Evolutionary conservation across 371 early-diverging fungal genomes (phyloP), one percentile per base, ranked within the genome.

Genomic region (Smittium mucronatum): DNA sequence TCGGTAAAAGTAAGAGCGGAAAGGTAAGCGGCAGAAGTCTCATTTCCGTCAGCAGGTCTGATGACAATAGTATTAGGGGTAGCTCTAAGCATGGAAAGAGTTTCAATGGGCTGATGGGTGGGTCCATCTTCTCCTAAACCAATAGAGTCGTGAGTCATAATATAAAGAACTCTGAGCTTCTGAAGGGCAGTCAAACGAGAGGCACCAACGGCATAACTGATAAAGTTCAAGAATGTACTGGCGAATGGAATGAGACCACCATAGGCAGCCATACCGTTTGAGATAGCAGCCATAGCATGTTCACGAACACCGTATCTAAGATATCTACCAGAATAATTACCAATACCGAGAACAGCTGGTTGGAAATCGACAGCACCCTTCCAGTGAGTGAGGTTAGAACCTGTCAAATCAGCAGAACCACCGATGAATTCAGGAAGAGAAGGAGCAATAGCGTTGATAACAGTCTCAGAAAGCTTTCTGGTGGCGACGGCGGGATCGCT

Each of bases 111-210:
- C 81, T 99, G 99, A 83, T 99, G 99, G 59, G 99, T 99, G 34
- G 99, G 99, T 2, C 99, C 99, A 80, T 99, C 99, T 81, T 99
- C 99, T 76, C 91, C 91, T 34, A 97, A 85, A 74, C 97, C 98
- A 73, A 99, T 96, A 32, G 98, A 97, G 84, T 99, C 99, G 86
- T 99, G 99, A 66, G 99, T 98, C 92, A 96, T 92, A 76, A 99
- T 88, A 84, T 95, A 96, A 72, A 97, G 75, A 63, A 94, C 91
- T 47, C 91, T 94, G 69, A 89, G 85, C 47, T 90, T 83, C 64
- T 93, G 88, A 65, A 99, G 81, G 17, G 97, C 95, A 69, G 91
- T 85, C 63, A 99, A 83, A 79, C 99, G 93, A 47, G 94, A 86
- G 63, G 98, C 90, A 58, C 96, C 95, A 72, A 82, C 84, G 2